Percentiles rank a stretch among this genome's conserved stretches.
Evolutionary conservation across 768 basidiomycete species (phyloP).

Genomic region (Austroboletus eburneus): DNA sequence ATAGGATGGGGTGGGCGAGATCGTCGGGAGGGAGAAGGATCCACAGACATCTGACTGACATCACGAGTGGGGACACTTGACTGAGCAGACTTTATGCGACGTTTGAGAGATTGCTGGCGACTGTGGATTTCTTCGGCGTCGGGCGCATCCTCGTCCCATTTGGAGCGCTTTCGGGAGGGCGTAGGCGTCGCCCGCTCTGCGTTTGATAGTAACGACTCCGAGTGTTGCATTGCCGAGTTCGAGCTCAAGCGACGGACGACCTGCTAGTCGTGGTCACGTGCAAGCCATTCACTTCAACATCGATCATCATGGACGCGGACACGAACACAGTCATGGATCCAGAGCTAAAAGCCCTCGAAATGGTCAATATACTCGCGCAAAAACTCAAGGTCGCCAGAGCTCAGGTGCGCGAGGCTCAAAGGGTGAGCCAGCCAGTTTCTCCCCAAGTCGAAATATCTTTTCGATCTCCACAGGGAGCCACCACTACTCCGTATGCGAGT

Average conservation of each 20-base stretch:
- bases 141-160: conserved; percentile 59
- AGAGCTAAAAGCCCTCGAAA: conserved; percentile 23
- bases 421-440: conserved; percentile 6
- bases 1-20: conserved; percentile 11
- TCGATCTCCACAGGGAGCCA: conserved; percentile 7
- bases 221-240: conserved; percentile 3
- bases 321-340: conserved; percentile 25
- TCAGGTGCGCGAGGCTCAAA: conserved; percentile 20
- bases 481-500: conserved; percentile 1
- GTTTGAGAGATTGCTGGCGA: conserved; percentile 45
- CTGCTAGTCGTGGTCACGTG: conserved; percentile 12
- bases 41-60: conserved; percentile 12
- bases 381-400: conserved; percentile 22
- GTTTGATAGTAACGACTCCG: conserved; percentile 20
- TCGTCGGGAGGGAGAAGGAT: conserved; percentile 17
- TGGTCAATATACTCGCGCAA: conserved; percentile 23
- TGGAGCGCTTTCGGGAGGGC: conserved; percentile 69
- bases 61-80: conserved; percentile 17
- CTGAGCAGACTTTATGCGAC: conserved; percentile 43
- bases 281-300: neutral
- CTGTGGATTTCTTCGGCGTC: conserved; percentile 35
- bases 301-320: no score
- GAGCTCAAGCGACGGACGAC: no score
- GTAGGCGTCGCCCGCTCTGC: conserved; percentile 40
- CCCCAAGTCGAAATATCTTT: neutral